Base-by-base conservation (phyloP, 2,329 filamentous ascomycete genomes). In the Microcera coccophila region DNA sequence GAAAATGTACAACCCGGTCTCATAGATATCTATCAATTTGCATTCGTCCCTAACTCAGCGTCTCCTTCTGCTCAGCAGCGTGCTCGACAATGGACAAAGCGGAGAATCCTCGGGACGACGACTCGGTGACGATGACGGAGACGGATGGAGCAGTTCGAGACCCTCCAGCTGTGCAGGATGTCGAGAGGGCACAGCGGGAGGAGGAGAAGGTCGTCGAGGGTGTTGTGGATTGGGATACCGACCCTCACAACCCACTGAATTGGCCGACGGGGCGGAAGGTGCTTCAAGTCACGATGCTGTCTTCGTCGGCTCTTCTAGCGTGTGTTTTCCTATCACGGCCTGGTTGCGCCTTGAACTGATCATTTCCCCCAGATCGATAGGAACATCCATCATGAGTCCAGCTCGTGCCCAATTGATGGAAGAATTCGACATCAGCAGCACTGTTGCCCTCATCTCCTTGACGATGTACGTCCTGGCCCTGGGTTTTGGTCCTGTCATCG, bases 381-480 rank as follows among this genome's bases (percentile, higher is more conserved):
- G 71, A 2, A 72, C 72, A 0, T 79, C 79, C 10, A 70, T 80
- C 47, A 72, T 78, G 55, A 75, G 72, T 21, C 68, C 77, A 0
- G 56, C 55, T 12, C 54, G 53, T 1, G 24, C 19, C 1, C 20
- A 74, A 3, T 57, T 84, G 5, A 73, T 73, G 62, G 31, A 55
- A 0, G 67, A 76, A 5, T 85, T 85, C 57, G 50, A 68, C 34
- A 69, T 82, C 11, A 71, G 69, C 12, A 68, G 70, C 37, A 81
- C 77, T 1, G 68, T 72, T 7, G 75, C 81, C 1, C 65, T 85
- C n/a, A 62, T 84, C 0, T 75, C 76, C 0, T 60, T 85, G 1
- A 74, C 81, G 0, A 59, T 82, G 5, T 85, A 81, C 58, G 73
- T 80, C 5, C 62, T 83, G 9, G 81, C 79, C 1, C 68, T 85